Evolutionary conservation across 1,284 basidiomycete species (phyloP), one percentile per base, ranked within the genome.

Genomic region (Anthracocystis panici-leucophaei): DNA sequence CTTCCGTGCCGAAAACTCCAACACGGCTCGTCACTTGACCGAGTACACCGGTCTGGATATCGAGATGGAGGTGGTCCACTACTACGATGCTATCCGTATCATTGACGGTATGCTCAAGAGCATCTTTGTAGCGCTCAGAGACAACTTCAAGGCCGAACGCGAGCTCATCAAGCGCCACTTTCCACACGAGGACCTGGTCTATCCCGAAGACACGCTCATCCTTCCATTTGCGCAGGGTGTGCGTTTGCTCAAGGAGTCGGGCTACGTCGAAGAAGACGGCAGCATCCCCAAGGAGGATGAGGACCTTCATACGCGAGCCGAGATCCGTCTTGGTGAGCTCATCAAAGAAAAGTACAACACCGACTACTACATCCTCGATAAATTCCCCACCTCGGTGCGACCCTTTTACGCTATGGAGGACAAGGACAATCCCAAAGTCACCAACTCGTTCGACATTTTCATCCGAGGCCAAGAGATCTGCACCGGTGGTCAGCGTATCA

Each of bases 281-380:
- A 72, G 55, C 49, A n/a, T 69, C 45, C 81, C 81, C 42, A 76
- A 65, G 55, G 72, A 74, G 64, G 77, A 80, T 51, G 81, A 83
- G 48, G 82, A 83, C 55, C 63, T 83, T 8, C 40, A 96, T 93
- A 97, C 94, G 7, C 90, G 92, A 78, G 93, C 95, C 83, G 96
- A 99, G 87, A 95, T 93, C 87, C 89, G 92, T 59, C 91, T 98
- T 25, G 96, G 96, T 31, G 88, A 91, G 57, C 88, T 98, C 57
- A 90, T 98, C 81, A 93, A 92, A 85, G 91, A 91, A 64, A 97
- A 96, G 87, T 96, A 95, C 86, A 91, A 94, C 79, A 97, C 93
- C 59, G 96, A 99, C 88, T 85, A 85, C 64, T 85, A 83, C 74
- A 84, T 85, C 38, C 78, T 85, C 38, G 84, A 85, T 74, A 85